These are phyloP conservation scores for Raffaelea deltoideospora DNA, from an alignment of 2,329 filamentous ascomycete genomes.

Conservation along the genomic window DNA sequence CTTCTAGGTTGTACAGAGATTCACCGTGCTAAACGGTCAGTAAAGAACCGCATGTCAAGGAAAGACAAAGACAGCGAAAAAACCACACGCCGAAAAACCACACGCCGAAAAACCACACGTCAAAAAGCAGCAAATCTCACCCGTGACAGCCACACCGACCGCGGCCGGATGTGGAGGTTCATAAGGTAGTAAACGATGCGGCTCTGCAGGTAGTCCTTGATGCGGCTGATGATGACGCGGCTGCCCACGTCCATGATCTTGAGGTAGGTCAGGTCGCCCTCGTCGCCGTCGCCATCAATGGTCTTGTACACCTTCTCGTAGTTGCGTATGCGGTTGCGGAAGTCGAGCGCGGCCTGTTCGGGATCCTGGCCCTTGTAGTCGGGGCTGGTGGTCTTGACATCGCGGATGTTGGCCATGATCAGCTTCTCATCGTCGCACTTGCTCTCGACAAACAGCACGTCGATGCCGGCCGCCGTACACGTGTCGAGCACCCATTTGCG, in stretches of 20 bases:
- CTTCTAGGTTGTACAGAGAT: conserved; percentile 78
- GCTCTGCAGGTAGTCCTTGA: conserved; percentile 92
- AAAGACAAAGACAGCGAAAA: not conserved
- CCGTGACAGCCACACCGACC: conserved; percentile 90
- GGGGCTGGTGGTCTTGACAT: conserved; percentile 92
- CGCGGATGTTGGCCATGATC: conserved; percentile 95
- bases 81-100: too few relatives aligned
- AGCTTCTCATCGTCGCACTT: conserved; percentile 92
- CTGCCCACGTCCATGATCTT: conserved; percentile 95
- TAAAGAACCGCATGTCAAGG: not conserved
- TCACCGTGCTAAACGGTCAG: conserved; percentile 60
- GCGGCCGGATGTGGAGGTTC: conserved; percentile 93
- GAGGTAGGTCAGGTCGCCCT: conserved; percentile 80
- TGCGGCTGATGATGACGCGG: conserved; percentile 95
- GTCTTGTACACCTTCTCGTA: conserved; percentile 96
- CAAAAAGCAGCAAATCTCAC: conserved; percentile 32
- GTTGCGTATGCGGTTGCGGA: conserved; percentile 85
- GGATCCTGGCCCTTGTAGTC: conserved; percentile 93
- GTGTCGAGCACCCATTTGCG: conserved; percentile 81
- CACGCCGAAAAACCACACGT: not conserved
- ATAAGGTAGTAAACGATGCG: conserved; percentile 96
- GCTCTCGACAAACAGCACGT: conserved; percentile 91
- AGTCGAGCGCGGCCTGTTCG: conserved; percentile 78
- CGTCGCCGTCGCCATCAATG: conserved; percentile 65
- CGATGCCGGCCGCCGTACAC: conserved; percentile 61